These are phyloP conservation scores for Emmonsiellopsis sp. DNA, from an alignment of 2,329 filamentous ascomycete genomes.

Conservation along the genomic window DNA sequence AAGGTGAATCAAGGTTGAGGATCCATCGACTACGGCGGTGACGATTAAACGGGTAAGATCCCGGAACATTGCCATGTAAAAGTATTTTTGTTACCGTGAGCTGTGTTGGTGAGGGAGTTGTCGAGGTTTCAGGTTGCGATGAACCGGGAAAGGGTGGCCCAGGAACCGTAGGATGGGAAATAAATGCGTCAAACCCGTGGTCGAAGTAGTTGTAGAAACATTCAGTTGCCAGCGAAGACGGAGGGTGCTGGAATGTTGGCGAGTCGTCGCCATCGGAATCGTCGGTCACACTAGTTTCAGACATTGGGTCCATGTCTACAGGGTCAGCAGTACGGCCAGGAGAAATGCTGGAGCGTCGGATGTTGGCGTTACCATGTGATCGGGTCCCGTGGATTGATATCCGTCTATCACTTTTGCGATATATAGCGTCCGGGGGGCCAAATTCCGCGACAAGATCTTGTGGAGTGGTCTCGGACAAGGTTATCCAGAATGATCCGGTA, in stretches of 20 bases:
- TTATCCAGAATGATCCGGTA: constrained; percentile 60
- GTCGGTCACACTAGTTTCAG: constrained; percentile 60
- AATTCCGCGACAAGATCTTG: constrained; percentile 87
- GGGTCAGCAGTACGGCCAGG: constrained; percentile 28
- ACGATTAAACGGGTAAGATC: constrained; percentile 92
- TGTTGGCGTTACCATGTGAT: constrained; percentile 42
- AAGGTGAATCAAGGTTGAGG: constrained; percentile 43
- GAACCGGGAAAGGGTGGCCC: constrained; percentile 54
- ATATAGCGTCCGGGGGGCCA: constrained; percentile 87
- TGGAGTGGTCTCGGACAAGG: constrained; percentile 75
- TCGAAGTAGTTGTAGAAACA: constrained; percentile 98
- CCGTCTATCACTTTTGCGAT: constrained; percentile 79
- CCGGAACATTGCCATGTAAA: constrained; percentile 87
- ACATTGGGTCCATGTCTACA: constrained; percentile 67
- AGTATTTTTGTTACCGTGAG: constrained; percentile 87
- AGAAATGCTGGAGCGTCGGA: constrained; percentile 26
- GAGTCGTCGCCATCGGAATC: constrained; percentile 52
- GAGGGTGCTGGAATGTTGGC: constrained; percentile 52
- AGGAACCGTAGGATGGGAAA: constrained; percentile 64
- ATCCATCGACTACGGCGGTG: constrained; percentile 85
- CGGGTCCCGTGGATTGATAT: constrained; percentile 68
- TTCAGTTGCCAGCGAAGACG: constrained; percentile 35
- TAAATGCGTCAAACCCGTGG: constrained; percentile 83
- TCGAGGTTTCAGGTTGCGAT: constrained; percentile 15
- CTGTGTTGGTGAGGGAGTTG: constrained; percentile 43